Conservation (phyloP, 805 yeast genomes). For the Barnettozyma sp. region DNA sequence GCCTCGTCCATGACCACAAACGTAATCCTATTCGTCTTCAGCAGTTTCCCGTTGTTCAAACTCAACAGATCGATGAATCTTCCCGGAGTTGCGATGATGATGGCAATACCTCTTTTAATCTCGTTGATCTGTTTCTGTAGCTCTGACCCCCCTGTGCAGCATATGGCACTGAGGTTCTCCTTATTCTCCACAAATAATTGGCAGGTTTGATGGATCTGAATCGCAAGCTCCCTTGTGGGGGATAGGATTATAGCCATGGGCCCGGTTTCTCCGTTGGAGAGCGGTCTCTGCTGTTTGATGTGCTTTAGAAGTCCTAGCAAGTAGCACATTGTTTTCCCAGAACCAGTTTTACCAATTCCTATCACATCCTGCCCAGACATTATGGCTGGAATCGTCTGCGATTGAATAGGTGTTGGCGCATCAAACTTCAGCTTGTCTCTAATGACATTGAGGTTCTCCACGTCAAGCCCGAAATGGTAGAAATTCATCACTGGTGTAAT, state of each 20-base stretch:
- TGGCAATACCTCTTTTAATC: conserved; percentile 67
- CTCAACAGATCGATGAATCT: conserved; percentile 83
- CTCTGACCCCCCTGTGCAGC: conserved; percentile 90
- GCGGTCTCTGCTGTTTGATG: conserved; percentile 61
- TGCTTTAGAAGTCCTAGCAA: conserved; percentile 80
- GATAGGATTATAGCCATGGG: conserved; percentile 78
- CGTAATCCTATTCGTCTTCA: conserved; percentile 58
- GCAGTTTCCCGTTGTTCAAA: conserved; percentile 70
- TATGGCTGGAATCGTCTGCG: conserved; percentile 84
- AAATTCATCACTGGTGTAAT: conserved; percentile 62
- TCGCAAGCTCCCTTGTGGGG: conserved; percentile 89
- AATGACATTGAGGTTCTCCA: conserved; percentile 46
- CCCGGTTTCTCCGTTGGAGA: conserved; percentile 46
- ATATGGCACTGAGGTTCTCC: conserved; percentile 48
- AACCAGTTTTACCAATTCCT: conserved; percentile 94
- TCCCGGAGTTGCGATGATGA: conserved; percentile 93
- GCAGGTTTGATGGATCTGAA: conserved; percentile 71
- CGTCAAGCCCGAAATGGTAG: conserved; percentile 76
- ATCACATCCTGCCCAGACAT: conserved; percentile 88
- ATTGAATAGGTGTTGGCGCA: conserved; percentile 80
- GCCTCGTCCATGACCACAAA: conserved; percentile 93
- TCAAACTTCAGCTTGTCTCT: conserved; percentile 43
- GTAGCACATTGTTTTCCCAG: conserved; percentile 91
- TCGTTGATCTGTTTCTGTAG: conserved; percentile 77
- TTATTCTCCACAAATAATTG: conserved; percentile 47